These are phyloP conservation scores for Aphanomyces invadans DNA, from an alignment of 352 stramenopile genomes.

Conservation along the genomic window DNA sequence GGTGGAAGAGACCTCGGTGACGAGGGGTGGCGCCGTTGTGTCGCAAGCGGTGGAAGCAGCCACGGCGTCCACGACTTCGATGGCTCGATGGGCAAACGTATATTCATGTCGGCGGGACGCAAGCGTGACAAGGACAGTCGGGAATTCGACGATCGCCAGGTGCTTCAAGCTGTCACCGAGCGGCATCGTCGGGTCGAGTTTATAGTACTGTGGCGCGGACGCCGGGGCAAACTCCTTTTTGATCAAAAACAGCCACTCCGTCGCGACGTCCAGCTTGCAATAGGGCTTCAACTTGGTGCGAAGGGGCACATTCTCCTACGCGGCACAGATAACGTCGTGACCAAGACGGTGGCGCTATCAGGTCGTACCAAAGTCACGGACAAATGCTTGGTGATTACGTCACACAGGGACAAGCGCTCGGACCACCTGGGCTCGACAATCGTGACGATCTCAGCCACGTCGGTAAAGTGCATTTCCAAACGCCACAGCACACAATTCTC, in stretches of 20 bases:
- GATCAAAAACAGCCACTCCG: slow-evolving; percentile 36
- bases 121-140: slow-evolving; percentile 53
- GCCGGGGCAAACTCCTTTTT: slow-evolving; percentile 71
- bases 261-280: neutral
- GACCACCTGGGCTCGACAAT: slow-evolving; percentile 44
- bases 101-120: slow-evolving; percentile 44
- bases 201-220: slow-evolving; percentile 63
- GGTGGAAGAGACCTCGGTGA: too few relatives aligned
- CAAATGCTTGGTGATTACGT: slow-evolving; percentile 54
- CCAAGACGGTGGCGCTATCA: neutral
- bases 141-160: slow-evolving; percentile 75
- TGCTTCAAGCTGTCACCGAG: slow-evolving; percentile 69
- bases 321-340: neutral
- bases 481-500: slow-evolving; percentile 57
- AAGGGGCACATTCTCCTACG: slow-evolving; percentile 61
- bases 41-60: too few relatives aligned
- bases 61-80: slow-evolving; percentile 32
- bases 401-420: slow-evolving; percentile 48
- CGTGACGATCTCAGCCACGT: slow-evolving; percentile 38
- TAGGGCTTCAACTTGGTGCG: slow-evolving; percentile 69
- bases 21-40: too few relatives aligned
- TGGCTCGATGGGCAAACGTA: slow-evolving; percentile 50
- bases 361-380: slow-evolving; percentile 43
- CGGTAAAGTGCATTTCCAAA: slow-evolving; percentile 68
- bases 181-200: slow-evolving; percentile 46